Base-by-base conservation (phyloP, 345 rosid genomes). In the Diplotaxis tenuifolia region DNA sequence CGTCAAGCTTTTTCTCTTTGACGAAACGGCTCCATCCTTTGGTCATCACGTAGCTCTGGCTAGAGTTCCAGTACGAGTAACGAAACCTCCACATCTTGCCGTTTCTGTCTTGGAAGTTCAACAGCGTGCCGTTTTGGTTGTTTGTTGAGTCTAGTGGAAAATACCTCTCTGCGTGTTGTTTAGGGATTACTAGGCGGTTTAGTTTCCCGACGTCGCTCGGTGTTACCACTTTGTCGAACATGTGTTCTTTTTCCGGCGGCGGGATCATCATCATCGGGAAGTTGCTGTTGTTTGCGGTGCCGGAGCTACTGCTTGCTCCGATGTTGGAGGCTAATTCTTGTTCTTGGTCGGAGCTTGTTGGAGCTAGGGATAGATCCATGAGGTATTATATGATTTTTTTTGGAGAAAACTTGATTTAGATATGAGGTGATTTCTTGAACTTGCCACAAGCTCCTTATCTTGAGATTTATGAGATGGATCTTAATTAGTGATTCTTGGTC, bases 11-110 rank as follows among this genome's bases (percentile, higher is more conserved):
- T 65, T 89, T 89, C 29, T 89, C 92, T 79, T 89, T 87, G 10
- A 89, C 95, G 31, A 89, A 89, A 29, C 89, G 95, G 77, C 92
- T 89, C 92, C 95, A 87, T 5, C 92, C 95, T 81, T 87, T 89
- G 14, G 92, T 89, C 88, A 89, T 89, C 5, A 87, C 92, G 78
- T 89, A 89, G 83, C 95, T 89, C 65, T 89, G 95, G 74, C 92
- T 89, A 31, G 88, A 85, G 73, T 86, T 86, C 92, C 92, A 87
- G 79, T 87, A 89, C 10, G 92, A 89, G 85, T 89, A 87, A 19
- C 90, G 81, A 55, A 89, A 89, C 49, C 84, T 84, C 96, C 90
- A 87, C 10, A 75, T 68, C 74, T 84, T 89, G 14, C 89, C 92
- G 75, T 79, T 82, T 18, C 82, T 64, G 67, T 89, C 96, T 75